A percentile compares a stretch with the other conserved stretches of the same genome.
These are phyloP conservation scores for Metschnikowia dekortorum DNA, from an alignment of 805 yeast genomes.

Conservation along the genomic window DNA sequence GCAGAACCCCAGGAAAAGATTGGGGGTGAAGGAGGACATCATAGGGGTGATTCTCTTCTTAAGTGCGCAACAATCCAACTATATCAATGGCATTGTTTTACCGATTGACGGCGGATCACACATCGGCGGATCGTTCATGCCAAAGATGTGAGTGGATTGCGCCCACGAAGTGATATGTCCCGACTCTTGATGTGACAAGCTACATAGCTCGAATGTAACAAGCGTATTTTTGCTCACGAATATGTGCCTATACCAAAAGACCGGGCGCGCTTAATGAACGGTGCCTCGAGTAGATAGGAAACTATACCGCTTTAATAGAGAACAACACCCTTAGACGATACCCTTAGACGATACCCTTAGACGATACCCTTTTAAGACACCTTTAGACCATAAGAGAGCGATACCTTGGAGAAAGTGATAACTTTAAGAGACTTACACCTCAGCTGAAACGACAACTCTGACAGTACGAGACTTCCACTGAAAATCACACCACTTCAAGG, in stretches of 20 bases:
- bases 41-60: conserved; percentile 53
- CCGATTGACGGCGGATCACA: conserved; percentile 71
- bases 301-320: neutral
- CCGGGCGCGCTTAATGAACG: neutral
- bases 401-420: no score
- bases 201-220: neutral
- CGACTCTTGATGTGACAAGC: neutral
- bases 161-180: neutral
- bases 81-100: conserved; percentile 62
- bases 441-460: no score
- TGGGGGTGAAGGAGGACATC: conserved; percentile 60
- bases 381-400: no score
- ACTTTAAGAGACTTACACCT: no score
- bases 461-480: no score
- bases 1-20: conserved; percentile 57
- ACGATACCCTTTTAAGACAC: no score
- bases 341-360: no score
- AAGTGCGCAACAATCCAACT: conserved; percentile 49
- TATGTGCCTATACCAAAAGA: neutral
- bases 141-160: conserved; percentile 10
- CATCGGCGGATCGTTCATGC: conserved; percentile 21
- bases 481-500: neutral
- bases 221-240: neutral
- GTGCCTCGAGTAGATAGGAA: no score
- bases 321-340: neutral